Evolutionary conservation across 1,284 basidiomycete genomes (phyloP), one percentile per base, ranked within the genome.

Genomic region (Peniophora sp.): DNA sequence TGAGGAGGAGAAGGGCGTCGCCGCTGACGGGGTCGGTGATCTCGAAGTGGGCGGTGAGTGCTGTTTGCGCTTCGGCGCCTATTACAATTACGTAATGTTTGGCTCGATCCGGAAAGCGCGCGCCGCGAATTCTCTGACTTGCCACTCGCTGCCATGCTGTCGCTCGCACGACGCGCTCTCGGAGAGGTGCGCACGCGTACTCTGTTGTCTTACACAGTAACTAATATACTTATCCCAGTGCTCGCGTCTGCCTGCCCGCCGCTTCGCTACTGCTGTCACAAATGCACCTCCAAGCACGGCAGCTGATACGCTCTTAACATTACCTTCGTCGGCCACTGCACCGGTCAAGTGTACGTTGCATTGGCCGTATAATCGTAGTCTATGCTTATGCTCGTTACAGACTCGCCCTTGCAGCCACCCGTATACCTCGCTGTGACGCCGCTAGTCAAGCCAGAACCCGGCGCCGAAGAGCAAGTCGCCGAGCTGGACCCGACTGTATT

Each of bases 401-500:
- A 64, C 22, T 49, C 63, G 24, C 67, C 75, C 43, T 58, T 74
- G 14, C 52, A 63, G 11, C 64, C 72, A 50, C 84, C 83, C 2
- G 67, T 85, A 17, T 80, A 78, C 55, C 66, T 89, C 17, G 67
- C 74, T 20, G 65, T 89, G 57, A 80, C 81, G 3, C 73, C 75
- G 47, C 73, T 85, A 16, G 65, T 85, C 34, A 75, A 72, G 55
- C 72, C 70, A 27, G 64, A 63, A 43, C 63, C 68, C 43, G 66
- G 65, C 39, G 67, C 69, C 17, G 63, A 67, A 32, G 38, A 41
- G 38, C 11, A 59, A 69, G 71, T 89, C 22, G 88, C 89, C 27
- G 77, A 82, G 46, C 81, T 96, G 34, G 83, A 94, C 56, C 81
- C 90, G 5, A 77, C 81, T 25, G 83, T 99, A 23, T 99, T 99